These are phyloP conservation scores for Wallacemonas sp. DNA, from an alignment of 208 protist genomes.

Conservation along the genomic window DNA sequence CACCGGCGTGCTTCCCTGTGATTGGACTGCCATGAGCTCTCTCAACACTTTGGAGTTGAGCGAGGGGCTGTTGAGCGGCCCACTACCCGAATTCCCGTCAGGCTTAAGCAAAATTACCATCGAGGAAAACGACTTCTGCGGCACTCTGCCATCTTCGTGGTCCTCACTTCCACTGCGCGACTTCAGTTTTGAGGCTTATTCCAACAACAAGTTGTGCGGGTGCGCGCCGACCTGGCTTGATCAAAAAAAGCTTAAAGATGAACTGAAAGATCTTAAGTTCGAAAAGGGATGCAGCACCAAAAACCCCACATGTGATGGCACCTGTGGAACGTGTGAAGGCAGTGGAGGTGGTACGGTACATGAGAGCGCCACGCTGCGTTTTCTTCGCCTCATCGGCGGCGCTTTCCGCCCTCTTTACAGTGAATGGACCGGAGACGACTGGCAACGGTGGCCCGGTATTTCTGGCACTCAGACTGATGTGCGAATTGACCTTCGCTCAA, in stretches of 20 bases:
- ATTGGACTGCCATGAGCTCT: not conserved
- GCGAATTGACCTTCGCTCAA: not conserved
- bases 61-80: not conserved
- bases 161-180: not conserved
- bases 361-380: not conserved
- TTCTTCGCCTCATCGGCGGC: not conserved
- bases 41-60: not conserved
- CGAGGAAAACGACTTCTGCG: not conserved
- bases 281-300: not conserved
- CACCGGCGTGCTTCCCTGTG: not conserved
- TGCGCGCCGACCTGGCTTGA: not conserved
- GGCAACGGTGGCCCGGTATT: not conserved
- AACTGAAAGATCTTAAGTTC: not conserved
- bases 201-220: not conserved
- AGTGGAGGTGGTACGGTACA: not conserved
- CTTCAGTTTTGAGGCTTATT: not conserved
- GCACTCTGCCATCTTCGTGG: not conserved
- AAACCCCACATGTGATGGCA: not conserved
- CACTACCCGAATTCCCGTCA: not conserved
- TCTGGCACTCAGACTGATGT: not conserved
- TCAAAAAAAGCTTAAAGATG: not conserved
- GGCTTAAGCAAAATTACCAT: not conserved
- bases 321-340: not conserved
- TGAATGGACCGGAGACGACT: slow-evolving; percentile 1
- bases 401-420: slow-evolving; percentile 3